These are phyloP conservation scores for Colletotrichum tabaci DNA, from an alignment of 2,329 filamentous ascomycete species.

Conservation along the genomic window DNA sequence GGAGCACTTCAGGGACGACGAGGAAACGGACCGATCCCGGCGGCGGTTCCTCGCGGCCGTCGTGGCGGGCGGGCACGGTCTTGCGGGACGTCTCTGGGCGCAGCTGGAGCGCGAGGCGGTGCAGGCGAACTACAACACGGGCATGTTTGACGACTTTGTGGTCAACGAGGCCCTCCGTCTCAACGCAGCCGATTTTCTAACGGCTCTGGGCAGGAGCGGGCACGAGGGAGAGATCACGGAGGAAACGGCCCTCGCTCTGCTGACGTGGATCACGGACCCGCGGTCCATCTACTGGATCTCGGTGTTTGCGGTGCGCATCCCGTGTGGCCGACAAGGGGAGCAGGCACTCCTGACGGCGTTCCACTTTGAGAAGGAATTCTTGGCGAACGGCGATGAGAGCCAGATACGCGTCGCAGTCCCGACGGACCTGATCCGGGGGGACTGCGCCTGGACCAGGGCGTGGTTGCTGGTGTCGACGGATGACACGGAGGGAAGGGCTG, in stretches of 20 bases:
- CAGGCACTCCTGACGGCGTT: slow-evolving; percentile 9
- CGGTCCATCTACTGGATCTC: slow-evolving; percentile 29
- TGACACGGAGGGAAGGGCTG: not conserved
- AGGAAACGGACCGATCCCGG: slow-evolving; percentile 3
- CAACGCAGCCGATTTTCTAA: not conserved
- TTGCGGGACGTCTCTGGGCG: slow-evolving; percentile 6
- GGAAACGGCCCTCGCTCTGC: not conserved
- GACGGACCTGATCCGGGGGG: slow-evolving; percentile 4
- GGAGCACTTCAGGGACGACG: not conserved
- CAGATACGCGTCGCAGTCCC: slow-evolving; percentile 12
- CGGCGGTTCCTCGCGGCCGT: slow-evolving; percentile 18
- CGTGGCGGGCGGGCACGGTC: not conserved
- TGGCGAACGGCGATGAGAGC: not conserved
- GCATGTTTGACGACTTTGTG: slow-evolving; percentile 15
- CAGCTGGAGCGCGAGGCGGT: slow-evolving; percentile 24
- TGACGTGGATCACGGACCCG: slow-evolving; percentile 31
- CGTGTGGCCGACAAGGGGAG: not conserved
- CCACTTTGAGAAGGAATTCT: slow-evolving; percentile 3
- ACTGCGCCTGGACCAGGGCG: slow-evolving; percentile 26
- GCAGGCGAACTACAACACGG: slow-evolving; percentile 19
- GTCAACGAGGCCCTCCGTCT: not conserved
- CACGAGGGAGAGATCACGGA: not conserved
- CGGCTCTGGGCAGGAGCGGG: not conserved
- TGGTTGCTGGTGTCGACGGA: slow-evolving; percentile 10
- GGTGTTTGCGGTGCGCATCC: not conserved